phyloP scores from a whole-genome alignment of 108 stramenopile species.

The Skeletonema menzelii region DNA sequence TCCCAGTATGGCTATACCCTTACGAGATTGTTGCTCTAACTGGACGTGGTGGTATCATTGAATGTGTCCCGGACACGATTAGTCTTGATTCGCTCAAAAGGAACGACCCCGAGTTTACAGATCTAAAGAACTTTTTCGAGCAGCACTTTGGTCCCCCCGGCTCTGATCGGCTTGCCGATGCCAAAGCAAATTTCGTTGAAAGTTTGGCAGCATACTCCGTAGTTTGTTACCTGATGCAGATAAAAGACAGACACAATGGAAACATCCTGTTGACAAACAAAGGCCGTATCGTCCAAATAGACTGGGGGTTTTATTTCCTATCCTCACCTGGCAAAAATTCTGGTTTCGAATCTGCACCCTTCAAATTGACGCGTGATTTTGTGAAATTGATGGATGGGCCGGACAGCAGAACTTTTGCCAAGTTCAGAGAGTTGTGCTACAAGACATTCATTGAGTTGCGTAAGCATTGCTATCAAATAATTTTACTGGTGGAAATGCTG shows the following conservation, averaged over 20 bases:
- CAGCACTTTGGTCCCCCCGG: conserved; percentile 75
- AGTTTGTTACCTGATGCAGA: conserved; percentile 93
- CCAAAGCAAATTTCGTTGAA: conserved; percentile 91
- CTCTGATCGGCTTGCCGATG: conserved; percentile 60
- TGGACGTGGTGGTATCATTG: conserved; percentile 90
- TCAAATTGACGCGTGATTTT: conserved; percentile 96
- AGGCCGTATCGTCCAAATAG: conserved; percentile 96
- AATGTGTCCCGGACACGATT: conserved; percentile 95
- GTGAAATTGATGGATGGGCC: conserved; percentile 93
- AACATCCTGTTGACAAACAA: conserved; percentile 94
- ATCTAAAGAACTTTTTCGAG: conserved; percentile 84
- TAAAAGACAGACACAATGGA: conserved; percentile 98
- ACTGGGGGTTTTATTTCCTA: conserved; percentile 93
- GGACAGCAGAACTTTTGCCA: conserved; percentile 74
- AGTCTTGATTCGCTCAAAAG: conserved; percentile 89
- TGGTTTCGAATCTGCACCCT: conserved; percentile 95
- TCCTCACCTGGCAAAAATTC: conserved; percentile 93
- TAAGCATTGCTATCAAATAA: conserved; percentile 87
- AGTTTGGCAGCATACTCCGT: conserved; percentile 94
- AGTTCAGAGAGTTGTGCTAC: conserved; percentile 89
- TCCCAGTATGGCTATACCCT: conserved; percentile 91
- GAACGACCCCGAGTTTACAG: conserved; percentile 81
- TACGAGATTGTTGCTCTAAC: conserved; percentile 96
- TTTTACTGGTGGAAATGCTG: conserved; percentile 94
- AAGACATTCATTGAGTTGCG: conserved; percentile 85